A percentile compares a stretch with the other conserved stretches of the same genome.
Conservation (phyloP, 2,329 filamentous ascomycete genomes). For the Amauroascus verrucosus region DNA sequence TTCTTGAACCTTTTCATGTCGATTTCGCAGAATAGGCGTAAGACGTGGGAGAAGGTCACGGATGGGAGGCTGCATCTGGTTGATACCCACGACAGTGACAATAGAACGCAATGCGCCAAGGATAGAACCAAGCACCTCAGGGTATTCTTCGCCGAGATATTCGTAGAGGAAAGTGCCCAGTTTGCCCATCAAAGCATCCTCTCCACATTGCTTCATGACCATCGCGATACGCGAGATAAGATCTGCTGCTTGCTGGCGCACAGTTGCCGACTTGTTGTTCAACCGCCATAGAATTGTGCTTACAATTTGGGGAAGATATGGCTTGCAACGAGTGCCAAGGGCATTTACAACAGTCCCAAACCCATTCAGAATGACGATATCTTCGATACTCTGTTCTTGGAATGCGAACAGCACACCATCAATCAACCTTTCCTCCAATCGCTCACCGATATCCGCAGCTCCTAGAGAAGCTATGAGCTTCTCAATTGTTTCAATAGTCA, state of each 20-base stretch:
- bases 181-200: constrained; percentile 92
- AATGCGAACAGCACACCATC: constrained; percentile 94
- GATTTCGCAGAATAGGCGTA: constrained; percentile 95
- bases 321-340: constrained; percentile 84
- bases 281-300: constrained; percentile 91
- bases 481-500: constrained; percentile 97
- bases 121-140: constrained; percentile 93
- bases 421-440: constrained; percentile 84
- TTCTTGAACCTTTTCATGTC: constrained; percentile 97
- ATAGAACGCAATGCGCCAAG: constrained; percentile 89
- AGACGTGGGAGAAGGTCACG: constrained; percentile 88
- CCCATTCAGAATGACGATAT: constrained; percentile 90
- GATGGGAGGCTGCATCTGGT: constrained; percentile 96
- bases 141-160: constrained; percentile 96
- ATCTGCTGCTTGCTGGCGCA: constrained; percentile 92
- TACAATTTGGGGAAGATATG: constrained; percentile 92
- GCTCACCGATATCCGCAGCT: constrained; percentile 84
- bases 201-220: constrained; percentile 97
- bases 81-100: constrained; percentile 94
- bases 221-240: constrained; percentile 94
- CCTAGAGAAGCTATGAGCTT: constrained; percentile 90
- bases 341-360: constrained; percentile 97
- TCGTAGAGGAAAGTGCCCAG: constrained; percentile 92
- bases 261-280: constrained; percentile 96
- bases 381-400: constrained; percentile 95